Conservation (phyloP, 495 filamentous ascomycete genomes). For the Aspergillus steynii region DNA sequence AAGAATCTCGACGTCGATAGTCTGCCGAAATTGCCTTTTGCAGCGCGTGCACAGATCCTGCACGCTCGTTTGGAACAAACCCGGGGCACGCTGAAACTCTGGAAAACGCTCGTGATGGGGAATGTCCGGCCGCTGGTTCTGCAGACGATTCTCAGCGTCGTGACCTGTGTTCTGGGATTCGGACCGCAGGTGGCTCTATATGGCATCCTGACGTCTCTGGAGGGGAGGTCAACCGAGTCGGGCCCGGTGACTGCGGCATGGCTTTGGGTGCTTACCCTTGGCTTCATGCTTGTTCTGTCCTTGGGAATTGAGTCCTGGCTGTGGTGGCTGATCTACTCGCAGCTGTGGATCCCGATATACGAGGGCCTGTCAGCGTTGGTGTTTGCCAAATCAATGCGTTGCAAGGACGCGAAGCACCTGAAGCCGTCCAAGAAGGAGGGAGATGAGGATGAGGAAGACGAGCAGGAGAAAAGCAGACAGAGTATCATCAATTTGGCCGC, state of each 20-base stretch:
- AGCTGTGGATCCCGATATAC: conserved; percentile 64
- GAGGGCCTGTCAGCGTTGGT: conserved; percentile 70
- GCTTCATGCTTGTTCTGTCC: conserved; percentile 53
- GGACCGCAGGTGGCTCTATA: conserved; percentile 70
- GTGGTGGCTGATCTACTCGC: conserved; percentile 66
- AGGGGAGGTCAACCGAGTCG: conserved; percentile 44
- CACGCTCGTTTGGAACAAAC: conserved; percentile 52
- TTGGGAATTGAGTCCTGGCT: conserved; percentile 61
- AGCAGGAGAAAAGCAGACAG: conserved; percentile 66
- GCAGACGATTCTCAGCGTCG: conserved; percentile 55
- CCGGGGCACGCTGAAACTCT: conserved; percentile 53
- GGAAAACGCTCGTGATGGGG: conserved; percentile 57
- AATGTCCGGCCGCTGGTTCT: conserved; percentile 54
- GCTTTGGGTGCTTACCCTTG: conserved; percentile 68
- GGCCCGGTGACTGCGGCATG: conserved; percentile 46
- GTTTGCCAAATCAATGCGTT: conserved; percentile 75
- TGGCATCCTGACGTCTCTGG: conserved; percentile 62
- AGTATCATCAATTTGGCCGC: conserved; percentile 78
- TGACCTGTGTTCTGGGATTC: conserved; percentile 59
- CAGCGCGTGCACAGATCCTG: conserved; percentile 30
- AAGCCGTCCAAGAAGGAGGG: conserved; percentile 37
- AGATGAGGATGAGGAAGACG: conserved; percentile 49
- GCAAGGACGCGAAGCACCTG: conserved; percentile 69
- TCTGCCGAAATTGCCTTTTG: conserved; percentile 47
- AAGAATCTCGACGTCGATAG: conserved; percentile 59